phyloP scores from a whole-genome alignment of 139 green algal genomes.

The Micromonas commoda region DNA sequence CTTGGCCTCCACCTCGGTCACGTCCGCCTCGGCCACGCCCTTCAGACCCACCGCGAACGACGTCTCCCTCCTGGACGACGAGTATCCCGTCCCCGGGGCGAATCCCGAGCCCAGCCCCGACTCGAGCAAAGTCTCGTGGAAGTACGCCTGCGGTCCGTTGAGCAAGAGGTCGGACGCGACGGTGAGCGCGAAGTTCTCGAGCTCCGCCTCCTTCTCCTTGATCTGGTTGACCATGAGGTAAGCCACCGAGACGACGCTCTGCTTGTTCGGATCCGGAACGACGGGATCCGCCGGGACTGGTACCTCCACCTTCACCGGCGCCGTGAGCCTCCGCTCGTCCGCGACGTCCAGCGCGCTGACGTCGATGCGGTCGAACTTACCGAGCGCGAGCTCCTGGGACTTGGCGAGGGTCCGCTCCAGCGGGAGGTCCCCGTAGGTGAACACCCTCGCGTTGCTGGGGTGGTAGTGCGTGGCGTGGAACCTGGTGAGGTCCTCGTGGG shows the following conservation, averaged over 20 bases:
- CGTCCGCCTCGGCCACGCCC: conserved; percentile 25
- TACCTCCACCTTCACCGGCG: conserved; percentile 7
- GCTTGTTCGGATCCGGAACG: conserved; percentile 19
- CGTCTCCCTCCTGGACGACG: conserved; percentile 16
- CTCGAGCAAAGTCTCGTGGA: conserved; percentile 28
- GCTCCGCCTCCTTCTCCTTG: conserved; percentile 14
- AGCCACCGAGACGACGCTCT: conserved; percentile 19
- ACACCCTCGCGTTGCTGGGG: conserved; percentile 27
- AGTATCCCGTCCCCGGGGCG: conserved; percentile 21
- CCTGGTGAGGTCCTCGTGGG: conserved; percentile 17
- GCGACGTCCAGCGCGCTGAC: conserved; percentile 21
- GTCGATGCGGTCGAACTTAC: conserved; percentile 27
- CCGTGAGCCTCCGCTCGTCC: conserved; percentile 22
- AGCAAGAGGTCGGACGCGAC: conserved; percentile 28
- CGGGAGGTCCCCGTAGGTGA: conserved; percentile 32
- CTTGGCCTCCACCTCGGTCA: conserved; percentile 11
- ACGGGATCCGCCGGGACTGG: conserved; percentile 22
- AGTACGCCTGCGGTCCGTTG: conserved; percentile 28
- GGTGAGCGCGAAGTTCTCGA: conserved; percentile 29
- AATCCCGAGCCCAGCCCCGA: conserved; percentile 23
- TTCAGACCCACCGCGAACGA: conserved; percentile 33
- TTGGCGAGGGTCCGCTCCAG: conserved; percentile 26
- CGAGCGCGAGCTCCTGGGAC: conserved; percentile 20
- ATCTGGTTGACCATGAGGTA: conserved; percentile 33
- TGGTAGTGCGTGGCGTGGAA: conserved; percentile 33